A percentile compares a stretch with the other conserved stretches of the same genome.
These are phyloP conservation scores for Hericium rajendrae DNA, from an alignment of 768 basidiomycete genomes.

Conservation along the genomic window DNA sequence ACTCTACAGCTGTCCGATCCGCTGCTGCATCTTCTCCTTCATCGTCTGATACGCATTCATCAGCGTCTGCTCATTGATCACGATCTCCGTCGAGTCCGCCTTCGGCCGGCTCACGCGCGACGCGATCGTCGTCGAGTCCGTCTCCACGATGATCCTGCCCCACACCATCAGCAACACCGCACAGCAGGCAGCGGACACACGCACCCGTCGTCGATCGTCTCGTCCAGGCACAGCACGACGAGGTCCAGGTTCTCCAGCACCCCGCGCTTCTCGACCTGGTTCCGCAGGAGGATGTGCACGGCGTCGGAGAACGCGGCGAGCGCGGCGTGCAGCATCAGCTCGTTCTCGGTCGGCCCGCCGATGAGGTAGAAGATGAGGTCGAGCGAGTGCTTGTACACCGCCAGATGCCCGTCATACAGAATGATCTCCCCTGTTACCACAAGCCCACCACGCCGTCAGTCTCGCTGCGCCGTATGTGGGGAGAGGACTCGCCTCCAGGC, in stretches of 20 bases:
- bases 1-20: slow-evolving; percentile 64
- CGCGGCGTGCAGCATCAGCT: slow-evolving; percentile 88
- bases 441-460: no score
- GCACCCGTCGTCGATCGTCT: slow-evolving; percentile 97
- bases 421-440: slow-evolving; percentile 75
- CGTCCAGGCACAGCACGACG: slow-evolving; percentile 86
- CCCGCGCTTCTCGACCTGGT: slow-evolving; percentile 90
- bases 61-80: slow-evolving; percentile 97
- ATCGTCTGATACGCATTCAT: slow-evolving; percentile 89
- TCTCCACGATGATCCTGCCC: slow-evolving; percentile 88
- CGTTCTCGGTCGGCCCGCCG: slow-evolving; percentile 82
- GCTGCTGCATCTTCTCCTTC: slow-evolving; percentile 75
- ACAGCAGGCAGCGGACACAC: slow-evolving; percentile 19
- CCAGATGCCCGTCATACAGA: slow-evolving; percentile 81
- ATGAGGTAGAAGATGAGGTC: slow-evolving; percentile 95
- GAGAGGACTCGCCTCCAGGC: slow-evolving; percentile 45
- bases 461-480: no score
- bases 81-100: slow-evolving; percentile 90
- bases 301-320: slow-evolving; percentile 83
- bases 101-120: slow-evolving; percentile 87
- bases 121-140: slow-evolving; percentile 91
- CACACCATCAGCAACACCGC: not conserved
- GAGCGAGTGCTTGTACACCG: slow-evolving; percentile 87
- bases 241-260: slow-evolving; percentile 92
- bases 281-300: slow-evolving; percentile 73